Evolutionary conservation across 768 basidiomycete genomes (phyloP), one percentile per base, ranked within the genome.

Genomic region (Leucosporidium scottii): DNA sequence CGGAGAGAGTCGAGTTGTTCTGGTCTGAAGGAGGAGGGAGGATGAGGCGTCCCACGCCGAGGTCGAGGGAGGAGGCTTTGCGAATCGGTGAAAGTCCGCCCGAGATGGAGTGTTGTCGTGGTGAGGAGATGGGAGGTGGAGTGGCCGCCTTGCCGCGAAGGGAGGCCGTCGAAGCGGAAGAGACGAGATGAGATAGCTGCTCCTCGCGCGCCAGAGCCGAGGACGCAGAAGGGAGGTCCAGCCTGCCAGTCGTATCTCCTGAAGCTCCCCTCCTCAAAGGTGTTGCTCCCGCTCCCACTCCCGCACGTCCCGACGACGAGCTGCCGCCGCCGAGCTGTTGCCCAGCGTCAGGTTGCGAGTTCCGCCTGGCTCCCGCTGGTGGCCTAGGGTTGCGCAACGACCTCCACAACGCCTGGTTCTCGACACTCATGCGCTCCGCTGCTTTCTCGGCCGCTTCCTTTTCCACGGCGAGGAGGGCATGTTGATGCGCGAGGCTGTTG

Each of bases 371-470:
- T 18, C 27, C 21, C 10, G 36, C 23, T 0, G 47, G 18, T 28
- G 70, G 70, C 23, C 70, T 20, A 20, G 70, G 67, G n/a, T 67
- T 71, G 23, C 57, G 36, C 27, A 72, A 28, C 15, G 58, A 64
- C 49, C 67, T 54, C 71, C 71, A 72, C n/a, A 72, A 61, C 54
- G 64, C 64, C 28, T 64, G 56, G 28, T 72, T 72, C 67, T 72
- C 71, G 20, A 44, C 27, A 1, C 61, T 67, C 25, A 50, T 49
- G 3, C 67, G 47, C 49, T 72, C 62, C 1, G 62, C 55, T 23
- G 59, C 58, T 3, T 49, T 51, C 13, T 55, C 27, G 0, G 67
- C 67, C 1, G 53, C 54, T 2, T 57, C 59, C 31, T 58, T 59
- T 15, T 65, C 65, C 27, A 62, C 63, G 9, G 28, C 20, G 17